Base-by-base conservation (phyloP, 2,329 filamentous ascomycete species). In the Penicillium corylophilum region DNA sequence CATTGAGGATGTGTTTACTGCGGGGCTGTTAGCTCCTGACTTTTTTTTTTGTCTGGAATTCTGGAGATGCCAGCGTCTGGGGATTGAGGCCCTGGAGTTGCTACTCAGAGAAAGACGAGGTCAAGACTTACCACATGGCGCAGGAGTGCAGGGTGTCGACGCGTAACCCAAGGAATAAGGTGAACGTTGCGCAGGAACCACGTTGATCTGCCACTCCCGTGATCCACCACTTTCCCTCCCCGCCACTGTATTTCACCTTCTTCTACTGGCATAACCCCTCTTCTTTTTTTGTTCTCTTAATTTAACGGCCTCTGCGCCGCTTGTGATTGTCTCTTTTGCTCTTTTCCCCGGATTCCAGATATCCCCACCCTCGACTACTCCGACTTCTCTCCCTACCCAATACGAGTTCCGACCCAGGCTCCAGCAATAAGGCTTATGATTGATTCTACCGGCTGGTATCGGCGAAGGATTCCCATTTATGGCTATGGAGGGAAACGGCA, bases 1-100 rank as follows among this genome's bases (percentile, higher is more conserved):
- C 94, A 80, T 99, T 99, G 73, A 99, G 86, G 68, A 99, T 81
- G 79, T 99, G 94, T 82, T 97, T 97, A 81, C 94, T 96, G 64
- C 20, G 42, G 33, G 38, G 46, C 38, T 52, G 51, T 46, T 48
- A 31, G 41, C 31, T 42, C 60, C 40, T 47, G 41, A 18, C 24
- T 5, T 28, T 28, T 22, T 40, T 36, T 36, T 18, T n/a, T 15
- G 35, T 9, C 18, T 13, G 9, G 15, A 38, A 5, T 2, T 20
- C 20, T 5, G 35, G 16, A 22, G 9, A 20, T 20, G 18, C 33
- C 12, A 20, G 16, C n/a, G n/a, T n/a, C n/a, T n/a, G n/a, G n/a
- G n/a, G n/a, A n/a, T n/a, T n/a, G n/a, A n/a, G n/a, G n/a, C 31
- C 5, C 31, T 16, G 18, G 9, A 20, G 8, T 38, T 5, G 35